These are phyloP conservation scores for Hypoxylon fuscum DNA, from an alignment of 495 filamentous ascomycete species.

Conservation along the genomic window DNA sequence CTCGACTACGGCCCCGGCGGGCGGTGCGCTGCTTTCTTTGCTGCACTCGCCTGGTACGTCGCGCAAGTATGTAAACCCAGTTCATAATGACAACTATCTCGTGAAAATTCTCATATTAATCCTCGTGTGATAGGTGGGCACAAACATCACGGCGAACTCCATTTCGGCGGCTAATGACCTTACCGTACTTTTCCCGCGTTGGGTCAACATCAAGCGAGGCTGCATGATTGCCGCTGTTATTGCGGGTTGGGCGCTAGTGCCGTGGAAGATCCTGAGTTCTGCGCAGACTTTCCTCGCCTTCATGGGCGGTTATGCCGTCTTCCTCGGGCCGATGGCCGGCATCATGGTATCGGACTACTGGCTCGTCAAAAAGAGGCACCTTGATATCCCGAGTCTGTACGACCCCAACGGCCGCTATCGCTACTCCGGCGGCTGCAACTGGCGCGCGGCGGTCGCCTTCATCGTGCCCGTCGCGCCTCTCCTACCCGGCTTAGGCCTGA, in stretches of 20 bases:
- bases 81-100: background rate
- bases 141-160: slow-evolving; percentile 68
- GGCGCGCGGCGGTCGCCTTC: slow-evolving; percentile 71
- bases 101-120: slow-evolving; percentile 2
- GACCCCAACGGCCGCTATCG: slow-evolving; percentile 64
- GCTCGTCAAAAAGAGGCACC: slow-evolving; percentile 67
- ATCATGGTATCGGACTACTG: slow-evolving; percentile 76
- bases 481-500: slow-evolving; percentile 59
- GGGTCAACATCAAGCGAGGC: slow-evolving; percentile 66
- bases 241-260: slow-evolving; percentile 64
- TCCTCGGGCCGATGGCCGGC: slow-evolving; percentile 73
- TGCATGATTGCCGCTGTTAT: slow-evolving; percentile 62
- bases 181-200: slow-evolving; percentile 64
- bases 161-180: slow-evolving; percentile 69
- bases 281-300: slow-evolving; percentile 67
- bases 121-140: slow-evolving; percentile 56
- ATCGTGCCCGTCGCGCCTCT: slow-evolving; percentile 69
- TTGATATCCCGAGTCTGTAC: slow-evolving; percentile 68
- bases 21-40: slow-evolving; percentile 67
- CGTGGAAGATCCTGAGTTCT: slow-evolving; percentile 70
- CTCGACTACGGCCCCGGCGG: slow-evolving; percentile 49
- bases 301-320: slow-evolving; percentile 70
- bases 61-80: slow-evolving; percentile 30
- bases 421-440: slow-evolving; percentile 66
- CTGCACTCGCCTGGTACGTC: slow-evolving; percentile 49